Percentiles rank a stretch among this genome's conserved stretches.
These are phyloP conservation scores for Coemansia biformis DNA, from an alignment of 192 early-diverging fungal genomes.

Conservation along the genomic window DNA sequence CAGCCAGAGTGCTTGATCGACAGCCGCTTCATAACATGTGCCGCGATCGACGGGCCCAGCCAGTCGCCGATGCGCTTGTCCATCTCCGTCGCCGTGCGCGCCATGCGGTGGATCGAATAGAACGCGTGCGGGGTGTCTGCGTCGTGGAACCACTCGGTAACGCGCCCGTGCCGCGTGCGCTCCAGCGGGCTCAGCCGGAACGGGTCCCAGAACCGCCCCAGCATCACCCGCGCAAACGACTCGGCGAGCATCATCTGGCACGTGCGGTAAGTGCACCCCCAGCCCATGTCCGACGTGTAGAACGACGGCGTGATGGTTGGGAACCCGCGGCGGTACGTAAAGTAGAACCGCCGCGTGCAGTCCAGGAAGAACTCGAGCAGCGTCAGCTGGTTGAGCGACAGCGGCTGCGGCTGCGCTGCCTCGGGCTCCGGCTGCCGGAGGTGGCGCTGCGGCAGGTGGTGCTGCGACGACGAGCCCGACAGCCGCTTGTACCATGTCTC, in stretches of 20 bases:
- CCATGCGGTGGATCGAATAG: conserved; percentile 52
- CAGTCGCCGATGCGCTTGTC: conserved; percentile 53
- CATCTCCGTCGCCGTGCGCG: conserved; percentile 45
- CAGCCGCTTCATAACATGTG: conserved; percentile 50
- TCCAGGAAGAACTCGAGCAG: conserved; percentile 51
- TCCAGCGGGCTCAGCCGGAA: conserved; percentile 34
- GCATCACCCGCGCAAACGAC: conserved; percentile 43
- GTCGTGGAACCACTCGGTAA: conserved; percentile 51
- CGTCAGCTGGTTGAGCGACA: conserved; percentile 49
- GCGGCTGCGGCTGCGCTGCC: conserved; percentile 16
- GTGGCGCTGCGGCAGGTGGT: conserved; percentile 21
- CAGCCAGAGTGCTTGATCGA: conserved; percentile 39
- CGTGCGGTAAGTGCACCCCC: conserved; percentile 53
- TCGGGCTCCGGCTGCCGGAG: conserved; percentile 11
- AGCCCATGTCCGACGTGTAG: conserved; percentile 54
- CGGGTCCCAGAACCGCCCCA: conserved; percentile 48
- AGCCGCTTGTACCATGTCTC: conserved; percentile 43
- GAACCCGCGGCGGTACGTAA: conserved; percentile 50
- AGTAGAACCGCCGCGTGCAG: conserved; percentile 51
- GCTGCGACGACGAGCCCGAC: conserved; percentile 42
- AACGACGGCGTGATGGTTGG: conserved; percentile 51
- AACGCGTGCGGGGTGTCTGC: conserved; percentile 29
- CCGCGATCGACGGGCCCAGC: conserved; percentile 51
- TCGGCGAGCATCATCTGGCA: conserved; percentile 53
- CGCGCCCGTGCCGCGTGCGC: conserved; percentile 31